A percentile compares a stretch with the other conserved stretches of the same genome.
Conservation (phyloP, 805 yeast species). For the Cyberlindnera sargentensis region DNA sequence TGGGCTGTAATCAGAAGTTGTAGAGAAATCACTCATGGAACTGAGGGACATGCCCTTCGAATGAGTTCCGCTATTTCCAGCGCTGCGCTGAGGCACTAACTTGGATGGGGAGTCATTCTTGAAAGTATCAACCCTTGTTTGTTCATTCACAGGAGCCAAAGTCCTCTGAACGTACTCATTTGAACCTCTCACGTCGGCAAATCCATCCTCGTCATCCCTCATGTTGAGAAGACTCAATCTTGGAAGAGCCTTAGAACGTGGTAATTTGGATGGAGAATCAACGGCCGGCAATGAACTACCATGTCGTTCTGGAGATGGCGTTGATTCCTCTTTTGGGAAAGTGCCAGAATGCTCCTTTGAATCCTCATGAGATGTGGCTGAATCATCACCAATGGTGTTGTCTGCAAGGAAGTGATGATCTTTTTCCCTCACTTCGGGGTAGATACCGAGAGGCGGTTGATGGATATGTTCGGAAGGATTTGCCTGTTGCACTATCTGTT, state of each 20-base stretch:
- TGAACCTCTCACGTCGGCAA: not conserved
- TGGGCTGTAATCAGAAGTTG: slow-evolving; percentile 9
- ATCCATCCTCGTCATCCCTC: slow-evolving; percentile 16
- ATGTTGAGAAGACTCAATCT: slow-evolving; percentile 20
- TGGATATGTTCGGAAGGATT: no score
- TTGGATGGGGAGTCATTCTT: not conserved
- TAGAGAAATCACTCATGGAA: slow-evolving; percentile 21
- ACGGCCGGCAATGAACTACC: not conserved
- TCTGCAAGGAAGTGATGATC: slow-evolving; percentile 23
- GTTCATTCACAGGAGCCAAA: slow-evolving; percentile 9
- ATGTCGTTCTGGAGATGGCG: slow-evolving; percentile 16
- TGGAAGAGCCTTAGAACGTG: slow-evolving; percentile 21
- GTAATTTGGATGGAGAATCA: slow-evolving; percentile 19
- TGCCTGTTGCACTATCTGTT: no score
- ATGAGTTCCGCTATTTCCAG: not conserved
- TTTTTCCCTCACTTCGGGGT: no score
- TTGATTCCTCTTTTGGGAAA: slow-evolving; percentile 19
- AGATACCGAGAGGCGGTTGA: no score
- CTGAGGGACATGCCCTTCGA: slow-evolving; percentile 13
- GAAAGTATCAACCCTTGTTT: not conserved
- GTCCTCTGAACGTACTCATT: not conserved
- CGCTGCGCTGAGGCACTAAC: not conserved
- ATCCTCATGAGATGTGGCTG: slow-evolving; percentile 5
- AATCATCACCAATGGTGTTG: slow-evolving; percentile 11
- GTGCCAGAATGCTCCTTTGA: slow-evolving; percentile 3